Evolutionary conservation across 257 asterid species (phyloP).

Genomic region (Galeopsis tetrahit): DNA sequence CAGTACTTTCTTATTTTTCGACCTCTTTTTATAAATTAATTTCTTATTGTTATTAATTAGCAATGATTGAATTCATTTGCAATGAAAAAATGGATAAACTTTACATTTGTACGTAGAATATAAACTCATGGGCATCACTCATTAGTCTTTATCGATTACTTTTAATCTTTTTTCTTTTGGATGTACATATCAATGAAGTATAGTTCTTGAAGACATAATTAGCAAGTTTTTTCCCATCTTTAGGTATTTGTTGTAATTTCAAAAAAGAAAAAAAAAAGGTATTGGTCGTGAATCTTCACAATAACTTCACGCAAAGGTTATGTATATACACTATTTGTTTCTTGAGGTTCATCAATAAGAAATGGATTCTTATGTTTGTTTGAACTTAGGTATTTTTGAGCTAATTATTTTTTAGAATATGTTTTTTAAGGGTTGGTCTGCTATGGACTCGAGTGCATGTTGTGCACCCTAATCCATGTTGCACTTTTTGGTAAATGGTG

Average conservation of each 20-base stretch:
- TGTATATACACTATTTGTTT: neutral
- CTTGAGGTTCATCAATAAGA: neutral
- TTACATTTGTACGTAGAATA: neutral
- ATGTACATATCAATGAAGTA: slow-evolving; percentile 15
- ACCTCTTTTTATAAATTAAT: too few species aligned
- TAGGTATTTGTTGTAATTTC: neutral
- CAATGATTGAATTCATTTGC: neutral
- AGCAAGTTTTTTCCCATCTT: neutral
- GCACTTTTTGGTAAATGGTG: too few species aligned
- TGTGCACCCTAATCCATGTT: too few species aligned
- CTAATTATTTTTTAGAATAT: too few species aligned
- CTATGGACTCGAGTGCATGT: too few species aligned
- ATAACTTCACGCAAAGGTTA: slow-evolving; percentile 25
- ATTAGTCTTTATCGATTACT: slow-evolving; percentile 33
- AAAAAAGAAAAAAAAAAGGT: too few species aligned
- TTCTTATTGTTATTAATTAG: neutral
- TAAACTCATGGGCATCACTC: neutral
- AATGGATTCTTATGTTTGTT: neutral
- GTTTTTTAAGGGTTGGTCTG: too few species aligned
- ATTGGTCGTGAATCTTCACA: neutral
- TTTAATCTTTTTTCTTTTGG: slow-evolving; percentile 24
- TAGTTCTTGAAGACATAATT: neutral
- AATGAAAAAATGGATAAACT: slow-evolving; percentile 1
- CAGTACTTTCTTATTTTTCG: too few species aligned
- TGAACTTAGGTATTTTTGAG: too few species aligned